Evolutionary conservation across 1,284 basidiomycete genomes (phyloP), one percentile per base, ranked within the genome.

Genomic region (Pseudozyma thailandica): DNA sequence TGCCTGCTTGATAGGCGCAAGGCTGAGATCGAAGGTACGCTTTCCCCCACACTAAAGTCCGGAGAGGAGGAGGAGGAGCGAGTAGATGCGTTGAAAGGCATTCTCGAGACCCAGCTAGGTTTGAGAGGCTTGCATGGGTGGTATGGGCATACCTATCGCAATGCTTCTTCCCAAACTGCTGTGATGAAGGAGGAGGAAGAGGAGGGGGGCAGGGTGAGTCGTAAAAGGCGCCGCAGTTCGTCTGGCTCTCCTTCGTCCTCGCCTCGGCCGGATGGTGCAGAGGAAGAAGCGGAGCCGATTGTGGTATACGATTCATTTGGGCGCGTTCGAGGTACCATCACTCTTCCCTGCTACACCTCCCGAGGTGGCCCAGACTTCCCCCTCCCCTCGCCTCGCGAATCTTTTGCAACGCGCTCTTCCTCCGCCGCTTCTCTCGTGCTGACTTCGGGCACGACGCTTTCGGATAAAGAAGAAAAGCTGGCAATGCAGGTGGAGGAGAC

Each of bases 241-340:
- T 43, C 46, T 20, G 41, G 39, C 25, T 43, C 46, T 27, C 38
- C 35, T 20, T 28, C 44, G 20, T 27, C 50, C 18, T 39, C 47
- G 4, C 30, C 46, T 16, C 28, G 47, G 7, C 3, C 26, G 16
- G 4, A 48, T 6, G 5, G 7, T 31, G 6, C 50, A 25, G 10
- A 20, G 12, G 50, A 46, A 20, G 48, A 51, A 2, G 20, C 18
- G 15, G 23, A 6, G 12, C 53, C 50, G 0, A 61, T 61, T 10
- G 23, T 61, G 0, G 48, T 71, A 10, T 71, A 65, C 43, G 68
- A 71, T 21, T 20, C 49, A 3, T 71, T 71, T 35, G 68, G 68
- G 1, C 49, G 68, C 4, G 38, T 65, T 1, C 44, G 57, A 0
- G 62, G 60, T 0, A 52, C 30, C n/a, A 27, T 63, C 0, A 10